phyloP scores from a whole-genome alignment of 768 basidiomycete species.

The Rhodotorula toruloides region DNA sequence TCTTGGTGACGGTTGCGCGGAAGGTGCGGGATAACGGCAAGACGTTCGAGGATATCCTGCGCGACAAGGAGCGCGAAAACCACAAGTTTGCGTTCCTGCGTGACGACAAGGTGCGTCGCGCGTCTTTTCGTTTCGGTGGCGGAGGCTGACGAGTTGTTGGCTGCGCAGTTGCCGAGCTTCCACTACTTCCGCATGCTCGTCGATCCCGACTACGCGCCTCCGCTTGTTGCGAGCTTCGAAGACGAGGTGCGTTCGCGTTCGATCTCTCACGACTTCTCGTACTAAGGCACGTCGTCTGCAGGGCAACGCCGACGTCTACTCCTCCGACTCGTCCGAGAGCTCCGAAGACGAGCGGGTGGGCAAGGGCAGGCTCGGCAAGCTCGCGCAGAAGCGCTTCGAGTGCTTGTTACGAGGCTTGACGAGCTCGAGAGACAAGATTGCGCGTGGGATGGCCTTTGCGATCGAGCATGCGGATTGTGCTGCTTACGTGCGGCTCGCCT shows the following conservation, averaged over 20 bases:
- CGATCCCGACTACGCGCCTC: constrained; percentile 49
- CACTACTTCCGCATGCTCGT: constrained; percentile 49
- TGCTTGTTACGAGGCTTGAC: constrained; percentile 80
- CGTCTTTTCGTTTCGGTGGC: too few relatives aligned
- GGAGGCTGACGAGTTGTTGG: not conserved
- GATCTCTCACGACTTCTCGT: not conserved
- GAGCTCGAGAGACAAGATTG: constrained; percentile 82
- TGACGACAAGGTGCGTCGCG: constrained; percentile 46
- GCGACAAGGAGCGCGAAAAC: constrained; percentile 90
- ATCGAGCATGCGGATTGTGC: constrained; percentile 95
- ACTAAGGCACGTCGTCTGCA: constrained; percentile 4
- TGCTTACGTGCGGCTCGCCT: constrained; percentile 60
- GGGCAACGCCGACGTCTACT: constrained; percentile 48
- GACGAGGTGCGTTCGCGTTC: constrained; percentile 45
- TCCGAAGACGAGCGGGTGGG: constrained; percentile 75
- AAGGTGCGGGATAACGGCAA: constrained; percentile 75
- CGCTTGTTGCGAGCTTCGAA: constrained; percentile 43
- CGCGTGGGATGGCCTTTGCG: constrained; percentile 94
- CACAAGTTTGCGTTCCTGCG: constrained; percentile 93
- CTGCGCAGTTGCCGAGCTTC: constrained; percentile 47
- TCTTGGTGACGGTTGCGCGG: constrained; percentile 78
- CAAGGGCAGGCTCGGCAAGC: constrained; percentile 69
- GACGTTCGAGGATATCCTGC: constrained; percentile 90
- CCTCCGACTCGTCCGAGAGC: constrained; percentile 78
- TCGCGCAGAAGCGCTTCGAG: constrained; percentile 80